Conservation (phyloP, 2,329 filamentous ascomycete genomes). For the Fusarium verticillioides region DNA sequence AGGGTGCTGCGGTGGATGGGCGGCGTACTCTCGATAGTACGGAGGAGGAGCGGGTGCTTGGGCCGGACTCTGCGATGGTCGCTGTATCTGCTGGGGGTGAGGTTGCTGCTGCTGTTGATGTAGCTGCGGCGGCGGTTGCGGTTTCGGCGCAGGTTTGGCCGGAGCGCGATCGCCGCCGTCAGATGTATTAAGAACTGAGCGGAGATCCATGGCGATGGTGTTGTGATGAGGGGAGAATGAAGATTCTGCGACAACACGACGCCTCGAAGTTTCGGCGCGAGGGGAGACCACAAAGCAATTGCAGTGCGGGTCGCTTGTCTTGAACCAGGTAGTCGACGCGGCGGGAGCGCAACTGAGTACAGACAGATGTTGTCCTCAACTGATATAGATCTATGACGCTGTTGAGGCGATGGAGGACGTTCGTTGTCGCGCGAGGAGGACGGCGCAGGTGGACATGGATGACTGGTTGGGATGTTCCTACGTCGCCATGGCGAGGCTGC, state of each 20-base stretch:
- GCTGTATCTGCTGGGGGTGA: conserved; percentile 58
- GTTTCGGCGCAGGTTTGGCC: conserved; percentile 48
- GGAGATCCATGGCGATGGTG: conserved; percentile 59
- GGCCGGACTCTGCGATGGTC: conserved; percentile 52
- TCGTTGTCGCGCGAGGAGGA: conserved; percentile 42
- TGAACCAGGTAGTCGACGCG: conserved; percentile 38
- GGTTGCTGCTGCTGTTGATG: conserved; percentile 46
- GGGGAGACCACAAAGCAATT: conserved; percentile 36
- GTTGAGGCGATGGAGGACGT: conserved; percentile 30
- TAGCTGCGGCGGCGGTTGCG: conserved; percentile 48
- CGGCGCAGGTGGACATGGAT: conserved; percentile 47
- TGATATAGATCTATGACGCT: neutral
- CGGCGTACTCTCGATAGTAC: conserved; percentile 65
- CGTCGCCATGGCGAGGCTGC: conserved; percentile 47
- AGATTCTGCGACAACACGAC: conserved; percentile 31
- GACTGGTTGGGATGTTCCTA: conserved; percentile 41
- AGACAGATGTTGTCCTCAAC: conserved; percentile 8
- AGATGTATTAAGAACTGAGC: conserved; percentile 64
- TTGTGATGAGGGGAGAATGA: conserved; percentile 5
- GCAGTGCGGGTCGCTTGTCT: conserved; percentile 32
- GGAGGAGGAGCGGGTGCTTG: conserved; percentile 43
- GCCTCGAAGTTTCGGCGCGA: conserved; percentile 31
- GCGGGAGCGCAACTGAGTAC: conserved; percentile 18
- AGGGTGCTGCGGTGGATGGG: conserved; percentile 56
- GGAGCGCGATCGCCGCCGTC: conserved; percentile 57